phyloP scores from a whole-genome alignment of 2,329 filamentous ascomycete species.

The Plenodomus tracheiphilus region DNA sequence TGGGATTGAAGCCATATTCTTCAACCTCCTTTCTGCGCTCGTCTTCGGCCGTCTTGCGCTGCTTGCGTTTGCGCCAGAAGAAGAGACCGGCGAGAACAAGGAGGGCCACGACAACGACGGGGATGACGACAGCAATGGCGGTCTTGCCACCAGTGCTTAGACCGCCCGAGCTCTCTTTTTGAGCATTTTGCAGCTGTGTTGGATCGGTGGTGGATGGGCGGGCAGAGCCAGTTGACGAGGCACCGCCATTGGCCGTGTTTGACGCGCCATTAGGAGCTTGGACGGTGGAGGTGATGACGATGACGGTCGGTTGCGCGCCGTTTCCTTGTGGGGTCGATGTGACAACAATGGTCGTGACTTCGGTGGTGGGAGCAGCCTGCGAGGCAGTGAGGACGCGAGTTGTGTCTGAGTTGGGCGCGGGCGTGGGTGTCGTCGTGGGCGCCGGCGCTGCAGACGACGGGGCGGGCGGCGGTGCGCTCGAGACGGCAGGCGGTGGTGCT shows the following conservation, averaged over 20 bases:
- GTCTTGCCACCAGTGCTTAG: constrained; percentile 71
- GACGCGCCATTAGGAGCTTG: neutral
- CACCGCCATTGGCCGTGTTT: constrained; percentile 6
- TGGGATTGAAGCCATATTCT: constrained; percentile 98
- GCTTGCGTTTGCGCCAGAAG: constrained; percentile 87
- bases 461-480: constrained; percentile 19
- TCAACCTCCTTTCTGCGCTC: constrained; percentile 93
- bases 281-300: constrained; percentile 21
- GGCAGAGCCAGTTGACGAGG: constrained; percentile 6
- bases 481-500: constrained; percentile 19
- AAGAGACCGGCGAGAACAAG: constrained; percentile 76
- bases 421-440: neutral
- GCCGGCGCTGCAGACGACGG: constrained; percentile 9
- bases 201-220: constrained; percentile 13
- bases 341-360: constrained; percentile 23
- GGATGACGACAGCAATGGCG: constrained; percentile 90
- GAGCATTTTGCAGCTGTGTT: constrained; percentile 14
- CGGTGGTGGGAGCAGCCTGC: constrained; percentile 22
- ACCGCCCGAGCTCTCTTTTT: constrained; percentile 37
- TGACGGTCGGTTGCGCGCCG: constrained; percentile 22
- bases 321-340: constrained; percentile 21
- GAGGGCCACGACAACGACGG: constrained; percentile 83
- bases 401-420: neutral
- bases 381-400: constrained; percentile 29
- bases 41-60: constrained; percentile 81